phyloP scores from a whole-genome alignment of 495 filamentous ascomycete species.

The Letharia lupina region DNA sequence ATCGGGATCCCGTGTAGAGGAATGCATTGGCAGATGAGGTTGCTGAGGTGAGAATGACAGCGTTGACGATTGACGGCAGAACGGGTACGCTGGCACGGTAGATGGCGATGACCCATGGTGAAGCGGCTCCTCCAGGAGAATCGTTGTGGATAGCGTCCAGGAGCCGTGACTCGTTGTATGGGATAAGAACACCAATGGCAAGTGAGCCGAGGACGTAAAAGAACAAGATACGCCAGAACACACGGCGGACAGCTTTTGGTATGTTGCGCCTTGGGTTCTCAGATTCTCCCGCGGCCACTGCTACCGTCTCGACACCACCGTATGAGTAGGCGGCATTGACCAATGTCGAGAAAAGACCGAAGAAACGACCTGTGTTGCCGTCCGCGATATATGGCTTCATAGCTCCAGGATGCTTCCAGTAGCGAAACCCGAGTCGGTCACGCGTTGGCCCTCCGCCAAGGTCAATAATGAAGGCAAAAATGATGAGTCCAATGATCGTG shows the following conservation, averaged over 20 bases:
- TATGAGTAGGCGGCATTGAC: slow-evolving; percentile 40
- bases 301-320: slow-evolving; percentile 59
- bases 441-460: slow-evolving; percentile 56
- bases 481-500: slow-evolving; percentile 60
- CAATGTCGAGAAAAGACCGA: slow-evolving; percentile 36
- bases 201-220: slow-evolving; percentile 62
- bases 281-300: slow-evolving; percentile 72
- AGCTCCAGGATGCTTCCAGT: slow-evolving; percentile 61
- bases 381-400: slow-evolving; percentile 47
- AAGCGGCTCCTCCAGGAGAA: slow-evolving; percentile 51
- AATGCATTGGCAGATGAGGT: slow-evolving; percentile 69
- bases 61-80: slow-evolving; percentile 69
- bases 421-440: slow-evolving; percentile 60
- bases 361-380: slow-evolving; percentile 31
- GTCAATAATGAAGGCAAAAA: slow-evolving; percentile 58
- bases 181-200: slow-evolving; percentile 50
- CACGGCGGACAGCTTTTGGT: slow-evolving; percentile 67
- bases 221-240: slow-evolving; percentile 79
- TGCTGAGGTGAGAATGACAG: slow-evolving; percentile 57
- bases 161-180: slow-evolving; percentile 44
- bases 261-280: slow-evolving; percentile 68
- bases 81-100: slow-evolving; percentile 54
- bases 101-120: slow-evolving; percentile 58
- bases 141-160: slow-evolving; percentile 40
- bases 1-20: slow-evolving; percentile 74